These are phyloP conservation scores for Septoria petroselini DNA, from an alignment of 2,329 filamentous ascomycete genomes.

Conservation along the genomic window DNA sequence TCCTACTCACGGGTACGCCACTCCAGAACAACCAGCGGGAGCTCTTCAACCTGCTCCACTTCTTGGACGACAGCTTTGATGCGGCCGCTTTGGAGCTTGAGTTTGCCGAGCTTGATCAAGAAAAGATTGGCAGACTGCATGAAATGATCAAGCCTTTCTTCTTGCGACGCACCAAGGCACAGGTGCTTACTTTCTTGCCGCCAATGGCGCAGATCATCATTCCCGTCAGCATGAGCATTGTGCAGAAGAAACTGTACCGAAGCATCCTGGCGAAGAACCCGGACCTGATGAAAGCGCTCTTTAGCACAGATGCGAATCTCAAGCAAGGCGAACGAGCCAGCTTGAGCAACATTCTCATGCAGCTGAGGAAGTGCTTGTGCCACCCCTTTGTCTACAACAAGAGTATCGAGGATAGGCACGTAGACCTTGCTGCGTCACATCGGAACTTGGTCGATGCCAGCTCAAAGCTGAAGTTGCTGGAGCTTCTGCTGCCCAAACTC, in stretches of 20 bases:
- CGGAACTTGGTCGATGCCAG: constrained; percentile 88
- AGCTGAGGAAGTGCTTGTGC: constrained; percentile 88
- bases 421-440: constrained; percentile 61
- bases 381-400: constrained; percentile 94
- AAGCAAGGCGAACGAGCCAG: constrained; percentile 71
- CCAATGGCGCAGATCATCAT: constrained; percentile 93
- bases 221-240: constrained; percentile 87
- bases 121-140: constrained; percentile 78
- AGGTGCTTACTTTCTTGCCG: constrained; percentile 86
- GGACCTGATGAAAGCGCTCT: constrained; percentile 81
- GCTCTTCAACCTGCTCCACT: constrained; percentile 94
- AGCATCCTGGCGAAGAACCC: constrained; percentile 90
- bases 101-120: constrained; percentile 74
- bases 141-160: constrained; percentile 73
- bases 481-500: constrained; percentile 82
- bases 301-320: constrained; percentile 60
- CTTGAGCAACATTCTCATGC: constrained; percentile 91
- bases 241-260: constrained; percentile 93
- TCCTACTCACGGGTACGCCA: constrained; percentile 84
- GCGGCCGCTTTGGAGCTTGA: constrained; percentile 71
- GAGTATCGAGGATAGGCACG: constrained; percentile 78
- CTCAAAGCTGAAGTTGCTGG: constrained; percentile 78
- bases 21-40: constrained; percentile 94
- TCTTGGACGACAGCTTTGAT: constrained; percentile 70
- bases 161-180: constrained; percentile 77